Evolutionary conservation across 805 yeast genomes (phyloP).

Genomic region (Pichia exigua): DNA sequence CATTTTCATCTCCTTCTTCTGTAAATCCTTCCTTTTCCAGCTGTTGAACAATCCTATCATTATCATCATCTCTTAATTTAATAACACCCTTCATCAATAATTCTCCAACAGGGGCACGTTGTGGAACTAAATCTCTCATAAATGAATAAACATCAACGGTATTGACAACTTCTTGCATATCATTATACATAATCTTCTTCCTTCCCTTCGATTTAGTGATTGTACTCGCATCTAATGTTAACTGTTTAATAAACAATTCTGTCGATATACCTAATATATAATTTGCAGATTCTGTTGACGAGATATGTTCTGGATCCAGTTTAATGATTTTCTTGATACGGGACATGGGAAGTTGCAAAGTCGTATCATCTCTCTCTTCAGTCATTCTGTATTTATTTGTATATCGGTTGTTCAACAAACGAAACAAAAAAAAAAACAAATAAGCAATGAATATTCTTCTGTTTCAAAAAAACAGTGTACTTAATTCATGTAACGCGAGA

Average conservation of each 20-base stretch:
- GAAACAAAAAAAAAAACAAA: too few relatives aligned
- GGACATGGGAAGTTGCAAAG: slow-evolving; percentile 46
- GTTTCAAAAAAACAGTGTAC: neutral
- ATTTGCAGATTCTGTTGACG: slow-evolving; percentile 65
- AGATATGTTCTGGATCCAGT: slow-evolving; percentile 64
- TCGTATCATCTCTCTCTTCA: slow-evolving; percentile 11
- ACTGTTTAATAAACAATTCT: slow-evolving; percentile 61
- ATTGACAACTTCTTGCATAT: slow-evolving; percentile 57
- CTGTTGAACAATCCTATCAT: slow-evolving; percentile 1
- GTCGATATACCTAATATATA: slow-evolving; percentile 72
- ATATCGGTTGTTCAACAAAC: neutral
- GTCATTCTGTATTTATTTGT: neutral
- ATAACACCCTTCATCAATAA: slow-evolving; percentile 38
- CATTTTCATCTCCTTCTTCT: slow-evolving; percentile 4
- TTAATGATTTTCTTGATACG: slow-evolving; percentile 66
- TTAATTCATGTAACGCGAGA: neutral
- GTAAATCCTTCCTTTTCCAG: neutral
- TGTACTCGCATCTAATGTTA: slow-evolving; percentile 63
- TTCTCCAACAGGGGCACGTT: slow-evolving; percentile 42
- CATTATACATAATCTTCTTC: slow-evolving; percentile 63
- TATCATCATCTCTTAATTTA: slow-evolving; percentile 15
- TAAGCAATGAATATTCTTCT: neutral
- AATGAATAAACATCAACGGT: slow-evolving; percentile 54
- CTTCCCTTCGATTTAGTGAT: slow-evolving; percentile 58
- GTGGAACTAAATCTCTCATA: slow-evolving; percentile 61